Base-by-base conservation (phyloP, 805 yeast genomes). In the Pichia membranifaciens region DNA sequence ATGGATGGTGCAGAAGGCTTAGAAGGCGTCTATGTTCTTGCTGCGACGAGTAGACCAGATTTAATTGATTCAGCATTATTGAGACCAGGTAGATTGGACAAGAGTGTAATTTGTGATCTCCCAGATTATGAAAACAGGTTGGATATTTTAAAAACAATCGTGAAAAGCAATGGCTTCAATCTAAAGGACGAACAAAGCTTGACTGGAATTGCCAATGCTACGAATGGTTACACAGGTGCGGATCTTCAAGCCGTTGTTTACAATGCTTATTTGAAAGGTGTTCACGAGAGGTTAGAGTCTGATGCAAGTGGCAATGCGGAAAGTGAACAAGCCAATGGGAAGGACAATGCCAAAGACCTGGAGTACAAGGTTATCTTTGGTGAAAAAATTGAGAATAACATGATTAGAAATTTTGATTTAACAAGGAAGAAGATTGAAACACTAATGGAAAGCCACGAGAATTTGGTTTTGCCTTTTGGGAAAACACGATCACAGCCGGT, bases 1-100 rank as follows among this genome's bases (percentile, higher is more conserved):
- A 90, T 93, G 96, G 99, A 93, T 65, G 99, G 99, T 69, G 98
- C 98, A 0, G 98, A 93, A 64, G 97, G 98, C 0, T 71, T 90
- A 25, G 97, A 90, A 58, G 97, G 98, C 3, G 98, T 93, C 2
- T 91, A 93, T 61, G 96, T 93, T 0, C 71, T 93, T 22, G 98
- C 98, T 0, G 99, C 98, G 1, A 93, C 98, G 0, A 82, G 93
- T 57, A 75, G 99, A 57, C 99, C 99, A 0, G 99, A 93, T 59
- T 73, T 93, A 55, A 90, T 93, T 54, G 99, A 93, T 63, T 84
- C 96, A 2, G 99, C 99, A 0, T 72, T 93, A 47, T 68, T 93
- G 49, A 81, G 99, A 65, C 99, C 99, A 0, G 99, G 99, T 5
- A 81, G 99, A 69, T 73, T 93, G 58, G 99, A 93, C 64, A 93